Evolutionary conservation across 768 basidiomycete genomes (phyloP).

Genomic region (Xerocomus brunneocitrinus): DNA sequence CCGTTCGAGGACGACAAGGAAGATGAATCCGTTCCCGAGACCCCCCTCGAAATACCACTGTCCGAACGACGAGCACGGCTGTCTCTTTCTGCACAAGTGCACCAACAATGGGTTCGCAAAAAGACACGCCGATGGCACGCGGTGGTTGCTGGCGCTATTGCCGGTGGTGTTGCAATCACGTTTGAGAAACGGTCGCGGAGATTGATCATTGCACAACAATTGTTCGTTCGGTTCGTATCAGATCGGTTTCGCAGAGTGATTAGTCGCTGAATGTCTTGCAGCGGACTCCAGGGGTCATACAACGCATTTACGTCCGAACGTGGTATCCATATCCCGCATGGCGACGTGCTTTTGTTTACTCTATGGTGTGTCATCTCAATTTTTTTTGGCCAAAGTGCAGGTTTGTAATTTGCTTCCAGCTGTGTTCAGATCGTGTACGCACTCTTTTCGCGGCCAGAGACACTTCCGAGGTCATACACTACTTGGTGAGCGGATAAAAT

Average conservation of each 20-base stretch:
- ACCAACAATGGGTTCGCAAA: constrained; percentile 59
- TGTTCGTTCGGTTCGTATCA: constrained; percentile 69
- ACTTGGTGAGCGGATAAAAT: constrained; percentile 48
- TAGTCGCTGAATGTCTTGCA: constrained; percentile 25
- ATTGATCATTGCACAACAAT: constrained; percentile 72
- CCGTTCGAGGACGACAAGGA: constrained; percentile 31
- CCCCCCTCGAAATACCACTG: constrained; percentile 14
- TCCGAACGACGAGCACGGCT: constrained; percentile 44
- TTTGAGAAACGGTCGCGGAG: constrained; percentile 70
- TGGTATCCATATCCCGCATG: constrained; percentile 72
- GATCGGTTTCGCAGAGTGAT: background rate
- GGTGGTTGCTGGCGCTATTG: constrained; percentile 69
- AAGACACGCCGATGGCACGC: constrained; percentile 75
- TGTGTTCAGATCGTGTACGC: constrained; percentile 86
- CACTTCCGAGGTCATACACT: constrained; percentile 73
- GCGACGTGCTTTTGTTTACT: constrained; percentile 77
- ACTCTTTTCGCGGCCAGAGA: constrained; percentile 74
- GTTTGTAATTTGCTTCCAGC: constrained; percentile 31
- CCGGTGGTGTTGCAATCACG: constrained; percentile 68
- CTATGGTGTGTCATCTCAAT: constrained; percentile 46
- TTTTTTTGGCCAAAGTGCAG: background rate
- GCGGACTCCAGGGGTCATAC: constrained; percentile 87
- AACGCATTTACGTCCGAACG: constrained; percentile 69
- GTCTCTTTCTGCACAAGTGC: constrained; percentile 60
- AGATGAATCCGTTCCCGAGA: constrained; percentile 10